Evolutionary conservation across 306 rosid species (phyloP).

Genomic region (peach (Prunus persica)): Prunus_persica_NCBIv2 NC_034010.1:19126001-19126500

Average conservation of each 20-base stretch:
- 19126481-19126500: conserved; percentile 45
- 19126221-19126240: background rate
- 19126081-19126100: background rate
- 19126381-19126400: background rate
- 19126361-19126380: background rate
- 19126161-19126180: no score
- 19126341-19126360: background rate
- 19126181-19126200: no score
- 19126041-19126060: background rate
- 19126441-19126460: background rate
- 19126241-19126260: no score
- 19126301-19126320: no score
- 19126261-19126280: no score
- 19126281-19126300: no score
- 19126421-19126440: background rate
- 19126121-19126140: no score
- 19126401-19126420: background rate
- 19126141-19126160: no score
- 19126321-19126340: background rate
- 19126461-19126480: conserved; percentile 9
- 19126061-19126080: conserved; percentile 12
- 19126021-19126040: conserved; percentile 30
- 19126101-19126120: background rate
- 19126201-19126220: no score
- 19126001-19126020: conserved; percentile 33